Conservation (phyloP, 148 eudicot species). For the Camellia japonica region DNA sequence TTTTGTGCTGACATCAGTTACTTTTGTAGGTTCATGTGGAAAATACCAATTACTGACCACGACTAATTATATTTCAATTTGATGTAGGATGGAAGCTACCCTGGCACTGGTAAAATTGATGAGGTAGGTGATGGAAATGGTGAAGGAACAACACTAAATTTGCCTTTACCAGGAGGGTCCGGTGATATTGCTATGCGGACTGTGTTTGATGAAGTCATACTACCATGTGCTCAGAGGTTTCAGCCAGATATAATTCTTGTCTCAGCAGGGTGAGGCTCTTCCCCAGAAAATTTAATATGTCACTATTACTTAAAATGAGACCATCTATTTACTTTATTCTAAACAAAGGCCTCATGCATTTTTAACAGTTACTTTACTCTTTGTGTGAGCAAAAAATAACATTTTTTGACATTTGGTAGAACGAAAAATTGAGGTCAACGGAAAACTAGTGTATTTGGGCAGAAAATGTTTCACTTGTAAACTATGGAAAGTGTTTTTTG, state of each 20-base stretch:
- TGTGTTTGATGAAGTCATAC: slow-evolving; percentile 79
- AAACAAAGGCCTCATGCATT: background rate
- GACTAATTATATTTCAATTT: background rate
- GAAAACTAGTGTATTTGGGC: no score
- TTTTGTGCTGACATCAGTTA: background rate
- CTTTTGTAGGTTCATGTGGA: background rate
- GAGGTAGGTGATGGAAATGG: slow-evolving; percentile 70
- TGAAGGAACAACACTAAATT: slow-evolving; percentile 83
- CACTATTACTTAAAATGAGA: background rate
- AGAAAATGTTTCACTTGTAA: no score
- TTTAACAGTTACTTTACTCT: background rate
- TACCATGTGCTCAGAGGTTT: slow-evolving; percentile 83
- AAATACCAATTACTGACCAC: background rate
- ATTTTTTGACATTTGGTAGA: no score
- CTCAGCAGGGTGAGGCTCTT: slow-evolving; percentile 77
- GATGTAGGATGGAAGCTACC: slow-evolving; percentile 89
- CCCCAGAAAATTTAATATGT: background rate
- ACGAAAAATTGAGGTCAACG: no score
- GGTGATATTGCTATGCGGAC: slow-evolving; percentile 84
- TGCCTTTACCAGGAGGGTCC: slow-evolving; percentile 89
- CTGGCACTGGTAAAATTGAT: slow-evolving; percentile 85
- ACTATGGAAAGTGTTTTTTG: no score
- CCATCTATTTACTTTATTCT: background rate
- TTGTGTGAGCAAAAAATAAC: no score
- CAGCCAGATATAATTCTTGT: slow-evolving; percentile 90